Conservation (phyloP, 768 basidiomycete genomes). For the Russula virescens region DNA sequence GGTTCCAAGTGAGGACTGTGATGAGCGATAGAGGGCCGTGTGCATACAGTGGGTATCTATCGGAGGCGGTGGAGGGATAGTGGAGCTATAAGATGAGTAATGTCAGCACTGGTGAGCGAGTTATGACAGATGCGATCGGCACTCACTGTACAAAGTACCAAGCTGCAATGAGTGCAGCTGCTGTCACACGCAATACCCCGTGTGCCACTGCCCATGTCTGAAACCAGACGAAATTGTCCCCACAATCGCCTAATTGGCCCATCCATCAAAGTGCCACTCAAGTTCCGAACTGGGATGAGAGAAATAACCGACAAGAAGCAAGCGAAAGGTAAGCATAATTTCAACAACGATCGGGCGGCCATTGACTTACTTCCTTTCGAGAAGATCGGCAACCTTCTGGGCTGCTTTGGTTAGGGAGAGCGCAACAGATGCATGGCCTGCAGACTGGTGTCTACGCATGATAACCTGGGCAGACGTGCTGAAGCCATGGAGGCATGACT, state of each 20-base stretch:
- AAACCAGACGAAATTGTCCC: constrained; percentile 47
- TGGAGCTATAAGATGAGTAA: constrained; percentile 23
- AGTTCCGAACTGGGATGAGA: constrained; percentile 37
- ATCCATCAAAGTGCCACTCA: constrained; percentile 51
- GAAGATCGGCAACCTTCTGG: constrained; percentile 75
- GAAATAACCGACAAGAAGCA: constrained; percentile 65
- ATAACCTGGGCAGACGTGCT: constrained; percentile 85
- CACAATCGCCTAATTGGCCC: constrained; percentile 73
- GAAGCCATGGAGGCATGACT: constrained; percentile 21
- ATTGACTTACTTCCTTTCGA: constrained; percentile 86
- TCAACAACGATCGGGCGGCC: constrained; percentile 84
- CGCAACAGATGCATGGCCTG: constrained; percentile 92
- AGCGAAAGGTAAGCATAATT: constrained; percentile 72
- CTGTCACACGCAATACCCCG: constrained; percentile 68
- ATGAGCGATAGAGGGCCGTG: constrained; percentile 70
- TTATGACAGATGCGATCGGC: not conserved
- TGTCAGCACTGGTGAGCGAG: constrained; percentile 8
- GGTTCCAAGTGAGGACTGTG: too few relatives aligned
- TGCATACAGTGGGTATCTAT: constrained; percentile 69
- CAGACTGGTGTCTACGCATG: constrained; percentile 75
- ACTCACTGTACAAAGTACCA: too few relatives aligned
- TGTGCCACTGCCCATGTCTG: constrained; percentile 77
- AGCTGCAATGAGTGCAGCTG: too few relatives aligned
- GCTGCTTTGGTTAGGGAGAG: constrained; percentile 76
- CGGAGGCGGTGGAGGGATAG: constrained; percentile 36